Base-by-base conservation (phyloP, 1,284 basidiomycete species). In the Irpex lacteus region DNA sequence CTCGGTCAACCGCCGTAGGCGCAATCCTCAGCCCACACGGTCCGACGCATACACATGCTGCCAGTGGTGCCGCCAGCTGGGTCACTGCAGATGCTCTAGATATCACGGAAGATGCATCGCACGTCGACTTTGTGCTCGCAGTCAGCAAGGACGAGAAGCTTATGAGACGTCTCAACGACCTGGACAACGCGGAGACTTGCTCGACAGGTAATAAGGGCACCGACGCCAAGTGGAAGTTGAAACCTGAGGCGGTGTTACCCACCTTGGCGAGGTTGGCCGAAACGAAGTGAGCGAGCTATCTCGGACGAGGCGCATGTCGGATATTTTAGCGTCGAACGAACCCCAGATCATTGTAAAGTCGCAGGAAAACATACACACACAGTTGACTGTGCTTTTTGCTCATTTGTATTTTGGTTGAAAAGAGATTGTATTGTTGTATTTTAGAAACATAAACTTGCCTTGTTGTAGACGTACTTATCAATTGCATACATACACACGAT, bases 1-100 rank as follows among this genome's bases (percentile, higher is more conserved):
- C 90, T 9, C 85, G 94, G 6, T 90, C 89, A 15, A 88, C 88
- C 0, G 93, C 93, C 0, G 90, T 95, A 3, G 90, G 88, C 53
- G 85, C 88, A 11, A 87, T 92, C 65, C 76, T 92, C 34, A 86
- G 88, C 69, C 87, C 89, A 0, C 86, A 86, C 7, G 87, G 88
- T 1, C 87, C 88, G 1, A 82, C 82, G 3, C 82, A 82, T 52
- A 84, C 85, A 0, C 80, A 82, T 2, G 71, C 82, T 56, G 71
- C 72, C 7, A 57, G 54, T 34, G 77, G 77, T 6, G 47, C 61
- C n/a, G 74, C 78, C 26, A 70, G 77, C 60, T 81, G 80, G 80
- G 66, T 75, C 26, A 71, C 75, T 47, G 69, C 71, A 1, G 76
- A 77, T 60, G 66, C 68, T 53, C 68, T 69, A 52, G 74, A 74